Conservation (phyloP, 1,284 basidiomycete genomes). For the Rhodotorula glutinis region DNA sequence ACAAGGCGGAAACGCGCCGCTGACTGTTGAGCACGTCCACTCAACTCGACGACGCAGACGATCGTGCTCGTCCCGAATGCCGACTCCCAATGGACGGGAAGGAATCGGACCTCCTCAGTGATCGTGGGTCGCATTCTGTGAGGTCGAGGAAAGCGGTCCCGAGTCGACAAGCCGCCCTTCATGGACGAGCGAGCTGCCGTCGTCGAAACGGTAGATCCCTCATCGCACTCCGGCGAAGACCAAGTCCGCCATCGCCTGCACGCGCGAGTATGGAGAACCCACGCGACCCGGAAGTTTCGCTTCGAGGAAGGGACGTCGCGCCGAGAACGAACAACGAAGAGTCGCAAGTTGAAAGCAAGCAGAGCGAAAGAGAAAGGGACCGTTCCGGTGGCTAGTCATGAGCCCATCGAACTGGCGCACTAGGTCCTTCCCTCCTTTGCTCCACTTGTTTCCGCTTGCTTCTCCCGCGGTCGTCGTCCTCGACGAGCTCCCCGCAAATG, state of each 20-base stretch:
- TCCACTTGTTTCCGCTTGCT: not conserved
- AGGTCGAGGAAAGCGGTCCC: no score
- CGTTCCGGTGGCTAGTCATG: conserved; percentile 7
- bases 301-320: not conserved
- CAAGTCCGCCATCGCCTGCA: not conserved
- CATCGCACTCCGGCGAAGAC: not conserved
- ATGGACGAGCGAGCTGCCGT: no score
- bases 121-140: no score
- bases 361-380: not conserved
- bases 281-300: not conserved
- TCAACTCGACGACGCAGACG: no score
- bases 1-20: no score
- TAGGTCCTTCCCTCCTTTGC: not conserved
- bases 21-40: no score
- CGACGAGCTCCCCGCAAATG: not conserved
- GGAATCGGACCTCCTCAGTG: no score
- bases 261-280: not conserved
- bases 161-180: no score
- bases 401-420: not conserved
- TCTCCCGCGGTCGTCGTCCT: not conserved
- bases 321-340: not conserved
- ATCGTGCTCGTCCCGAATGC: no score
- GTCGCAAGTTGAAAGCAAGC: not conserved
- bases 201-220: not conserved
- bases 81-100: no score